Evolutionary conservation across 441 rosid genomes (phyloP), one percentile per base, ranked within the genome.

Genomic region (Isatis lusitanica): DNA sequence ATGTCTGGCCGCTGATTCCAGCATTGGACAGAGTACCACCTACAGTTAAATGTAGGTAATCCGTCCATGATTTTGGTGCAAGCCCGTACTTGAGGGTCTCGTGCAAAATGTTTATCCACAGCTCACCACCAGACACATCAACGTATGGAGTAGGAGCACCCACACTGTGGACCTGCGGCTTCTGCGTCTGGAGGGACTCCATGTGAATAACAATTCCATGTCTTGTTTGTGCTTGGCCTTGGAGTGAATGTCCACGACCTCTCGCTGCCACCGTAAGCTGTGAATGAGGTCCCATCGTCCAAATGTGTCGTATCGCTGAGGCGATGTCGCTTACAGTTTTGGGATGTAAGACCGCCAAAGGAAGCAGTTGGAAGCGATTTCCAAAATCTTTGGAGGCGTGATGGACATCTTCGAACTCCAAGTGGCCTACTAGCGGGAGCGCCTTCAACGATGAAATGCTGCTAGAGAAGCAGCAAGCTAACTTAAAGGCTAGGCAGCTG

Each of bases 41-140:
- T 55, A 92, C 96, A 5, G 98, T 92, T 71, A 95, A 84, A 85
- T 89, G 96, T 36, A 95, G 85, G 86, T 92, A 95, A 86, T 95
- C 99, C 38, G 99, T 92, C 99, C 98, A 95, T 55, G 98, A 95
- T 81, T 91, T 95, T 58, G 99, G 99, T 28, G 99, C 84, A 70
- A 92, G 83, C 69, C 97, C 98, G 71, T 88, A 78, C 78, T 85
- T 89, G 71, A 92, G 84, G 86, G 85, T 85, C 82, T 92, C 88
- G 15, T 44, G 87, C 80, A 95, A 90, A 75, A 95, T 83, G 78
- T 91, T 85, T 70, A 95, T 95, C 99, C 99, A 95, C 50, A 95
- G 68, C 70, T 95, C 98, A 55, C 97, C 94, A 21, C 93, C 98
- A 2, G 92, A 84, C 63, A 87, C 97, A 66, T 92, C 99, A 31